Percentiles rank a stretch among this genome's conserved stretches.
These are phyloP conservation scores for Articulospora tetracladia DNA, from an alignment of 495 filamentous ascomycete genomes.

Conservation along the genomic window DNA sequence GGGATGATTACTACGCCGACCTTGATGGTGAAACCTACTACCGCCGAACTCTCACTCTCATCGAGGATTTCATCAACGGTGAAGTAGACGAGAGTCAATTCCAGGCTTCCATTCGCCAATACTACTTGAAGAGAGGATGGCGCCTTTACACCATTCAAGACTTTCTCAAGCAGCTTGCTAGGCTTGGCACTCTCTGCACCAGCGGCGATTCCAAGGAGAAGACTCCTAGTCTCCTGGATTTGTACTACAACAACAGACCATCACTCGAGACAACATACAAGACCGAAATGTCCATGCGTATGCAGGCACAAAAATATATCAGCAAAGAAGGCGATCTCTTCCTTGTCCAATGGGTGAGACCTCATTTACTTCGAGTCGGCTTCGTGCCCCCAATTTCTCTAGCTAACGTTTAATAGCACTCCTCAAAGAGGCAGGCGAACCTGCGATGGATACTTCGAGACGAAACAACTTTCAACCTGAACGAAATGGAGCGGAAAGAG, in stretches of 20 bases:
- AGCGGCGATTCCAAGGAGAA: constrained; percentile 84
- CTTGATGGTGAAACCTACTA: constrained; percentile 40
- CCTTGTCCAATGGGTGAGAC: constrained; percentile 77
- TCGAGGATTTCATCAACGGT: constrained; percentile 78
- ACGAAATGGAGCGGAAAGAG: constrained; percentile 53
- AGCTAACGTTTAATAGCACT: constrained; percentile 30
- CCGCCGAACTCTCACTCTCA: constrained; percentile 56
- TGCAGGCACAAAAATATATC: constrained; percentile 78
- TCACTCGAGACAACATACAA: constrained; percentile 78
- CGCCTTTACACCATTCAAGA: constrained; percentile 86
- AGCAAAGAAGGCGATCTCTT: constrained; percentile 84
- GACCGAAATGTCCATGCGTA: constrained; percentile 79
- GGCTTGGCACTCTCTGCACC: constrained; percentile 71
- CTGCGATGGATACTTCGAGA: constrained; percentile 73
- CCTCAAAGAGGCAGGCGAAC: constrained; percentile 54
- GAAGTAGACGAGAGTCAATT: constrained; percentile 77
- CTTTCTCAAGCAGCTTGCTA: constrained; percentile 70
- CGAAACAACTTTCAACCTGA: constrained; percentile 73
- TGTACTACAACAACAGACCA: constrained; percentile 77
- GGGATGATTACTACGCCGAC: constrained; percentile 22
- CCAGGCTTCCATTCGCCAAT: constrained; percentile 85
- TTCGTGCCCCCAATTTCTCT: not conserved
- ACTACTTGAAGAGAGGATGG: constrained; percentile 85
- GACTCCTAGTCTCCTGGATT: constrained; percentile 76
- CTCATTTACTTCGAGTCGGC: not conserved